Evolutionary conservation across 108 stramenopile species (phyloP).

Genomic region (Pseudonitzschia delicatissima): DNA sequence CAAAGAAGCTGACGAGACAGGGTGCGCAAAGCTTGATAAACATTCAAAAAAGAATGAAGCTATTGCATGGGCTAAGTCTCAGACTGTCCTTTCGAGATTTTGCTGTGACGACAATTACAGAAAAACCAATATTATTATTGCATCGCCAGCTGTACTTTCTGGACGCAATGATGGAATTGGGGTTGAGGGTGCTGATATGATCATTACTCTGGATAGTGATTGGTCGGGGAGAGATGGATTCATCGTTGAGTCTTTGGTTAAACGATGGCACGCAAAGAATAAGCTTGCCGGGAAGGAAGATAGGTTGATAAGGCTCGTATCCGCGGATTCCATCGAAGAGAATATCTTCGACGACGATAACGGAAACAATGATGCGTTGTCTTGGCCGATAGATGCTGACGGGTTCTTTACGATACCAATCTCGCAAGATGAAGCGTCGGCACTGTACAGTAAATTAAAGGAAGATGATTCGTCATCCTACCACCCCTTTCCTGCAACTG

Average conservation of each 20-base stretch:
- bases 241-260: constrained; percentile 36
- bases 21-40: not conserved
- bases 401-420: constrained; percentile 29
- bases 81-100: constrained; percentile 47
- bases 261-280: constrained; percentile 26
- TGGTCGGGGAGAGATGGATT: constrained; percentile 72
- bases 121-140: constrained; percentile 47
- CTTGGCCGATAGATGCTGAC: constrained; percentile 28
- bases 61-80: constrained; percentile 51
- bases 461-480: not conserved
- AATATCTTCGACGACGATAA: constrained; percentile 32
- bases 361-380: not conserved
- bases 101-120: constrained; percentile 17
- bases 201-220: constrained; percentile 82
- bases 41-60: constrained; percentile 6
- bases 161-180: constrained; percentile 57
- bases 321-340: constrained; percentile 53
- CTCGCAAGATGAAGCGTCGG: constrained; percentile 11
- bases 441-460: not conserved
- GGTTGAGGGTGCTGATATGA: constrained; percentile 52
- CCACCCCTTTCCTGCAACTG: constrained; percentile 21
- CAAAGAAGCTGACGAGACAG: not conserved
- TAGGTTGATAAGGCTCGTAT: constrained; percentile 57
- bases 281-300: constrained; percentile 10
- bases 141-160: constrained; percentile 54